phyloP scores from a whole-genome alignment of 495 filamentous ascomycete species.

The Aspergillus saccharolyticus region DNA sequence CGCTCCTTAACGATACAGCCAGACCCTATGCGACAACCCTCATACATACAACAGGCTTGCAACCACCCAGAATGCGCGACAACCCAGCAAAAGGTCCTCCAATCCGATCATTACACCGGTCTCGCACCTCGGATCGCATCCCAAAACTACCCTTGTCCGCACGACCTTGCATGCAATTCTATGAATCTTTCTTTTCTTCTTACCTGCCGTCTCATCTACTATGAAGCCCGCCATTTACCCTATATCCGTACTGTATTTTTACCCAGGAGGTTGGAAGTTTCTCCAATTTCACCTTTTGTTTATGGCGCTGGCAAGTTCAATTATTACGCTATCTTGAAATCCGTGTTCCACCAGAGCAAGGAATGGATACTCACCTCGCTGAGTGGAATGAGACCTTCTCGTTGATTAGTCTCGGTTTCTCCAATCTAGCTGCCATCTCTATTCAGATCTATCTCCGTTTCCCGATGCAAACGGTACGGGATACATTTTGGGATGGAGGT shows the following conservation, averaged over 20 bases:
- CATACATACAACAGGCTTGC: neutral
- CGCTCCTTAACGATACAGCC: neutral
- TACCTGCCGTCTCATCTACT: neutral
- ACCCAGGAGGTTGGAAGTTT: conserved; percentile 1
- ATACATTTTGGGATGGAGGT: neutral
- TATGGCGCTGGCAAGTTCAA: neutral
- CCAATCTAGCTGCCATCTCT: neutral
- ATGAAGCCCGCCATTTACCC: neutral
- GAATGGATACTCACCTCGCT: neutral
- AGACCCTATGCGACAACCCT: neutral
- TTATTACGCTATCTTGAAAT: neutral
- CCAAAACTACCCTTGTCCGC: conserved; percentile 1
- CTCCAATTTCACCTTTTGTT: neutral
- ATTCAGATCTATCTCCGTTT: neutral
- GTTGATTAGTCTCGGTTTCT: neutral
- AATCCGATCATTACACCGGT: neutral
- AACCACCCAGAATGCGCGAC: neutral
- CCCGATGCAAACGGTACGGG: neutral
- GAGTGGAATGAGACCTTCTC: conserved; percentile 3
- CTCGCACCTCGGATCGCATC: neutral
- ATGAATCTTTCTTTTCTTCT: neutral
- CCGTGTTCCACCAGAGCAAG: neutral
- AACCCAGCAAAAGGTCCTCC: neutral
- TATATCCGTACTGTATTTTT: neutral
- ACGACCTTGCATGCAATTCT: neutral